Evolutionary conservation across 805 yeast genomes (phyloP), one percentile per base, ranked within the genome.

Genomic region (Starmera caribaea): DNA sequence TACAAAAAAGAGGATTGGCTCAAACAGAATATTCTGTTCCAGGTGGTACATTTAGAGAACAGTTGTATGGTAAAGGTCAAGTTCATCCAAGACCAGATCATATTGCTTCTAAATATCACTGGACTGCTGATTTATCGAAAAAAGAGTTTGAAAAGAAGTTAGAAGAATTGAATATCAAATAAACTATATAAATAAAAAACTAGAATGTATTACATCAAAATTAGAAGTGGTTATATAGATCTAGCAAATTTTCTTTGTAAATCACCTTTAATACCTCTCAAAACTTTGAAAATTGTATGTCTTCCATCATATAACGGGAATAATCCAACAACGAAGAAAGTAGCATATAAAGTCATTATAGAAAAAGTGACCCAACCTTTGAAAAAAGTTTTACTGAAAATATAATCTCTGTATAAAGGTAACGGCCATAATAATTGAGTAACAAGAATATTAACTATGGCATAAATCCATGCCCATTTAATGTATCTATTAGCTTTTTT

Each of bases 21-120:
- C 57, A 63, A 59, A 48, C 53, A 9, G 66, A 63, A 38, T 63
- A 63, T 42, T 59, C 58, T 2, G 45, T 40, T 16, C 54, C 51
- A 3, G 49, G 49, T 8, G 57, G 53, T 17, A 58, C 65, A 16
- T 56, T 62, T 39, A 50, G 68, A 46, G 68, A 63, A 33, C 44
- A 41, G 14, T 14, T 63, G 2, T 57, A 48, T 43, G 68, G 66
- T 13, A 49, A 51, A 11, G 47, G 44, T 9, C 40, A 40, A 13
- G 36, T 30, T 11, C 36, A 16, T 14, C 36, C 52, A 15, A 29
- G 37, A 17, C 36, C 34, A 8, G 43, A 38, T 28, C 58, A 53
- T 38, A 55, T 52, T 8, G 51, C 42, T 11, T 34, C 32, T 15
- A 46, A 39, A 14, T 37, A 36, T 14, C 39, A 41, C 17, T 47